Conservation (phyloP, 495 filamentous ascomycete genomes). For the Penicillium paxilli region DNA sequence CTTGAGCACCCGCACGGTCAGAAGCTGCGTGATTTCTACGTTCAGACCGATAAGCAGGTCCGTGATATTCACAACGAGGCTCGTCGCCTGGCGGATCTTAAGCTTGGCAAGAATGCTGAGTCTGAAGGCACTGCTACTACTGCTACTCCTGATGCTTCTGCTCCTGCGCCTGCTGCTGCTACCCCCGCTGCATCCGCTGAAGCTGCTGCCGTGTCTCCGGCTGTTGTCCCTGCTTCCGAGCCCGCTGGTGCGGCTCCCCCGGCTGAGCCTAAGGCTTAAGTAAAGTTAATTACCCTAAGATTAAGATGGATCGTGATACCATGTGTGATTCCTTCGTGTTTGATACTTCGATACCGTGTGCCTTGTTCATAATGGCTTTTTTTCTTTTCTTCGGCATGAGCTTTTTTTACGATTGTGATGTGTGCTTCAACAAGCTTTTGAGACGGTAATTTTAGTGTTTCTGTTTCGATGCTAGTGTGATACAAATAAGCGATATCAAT, state of each 20-base stretch:
- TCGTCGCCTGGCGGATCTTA: conserved; percentile 79
- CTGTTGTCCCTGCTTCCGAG: conserved; percentile 15
- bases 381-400: conserved; percentile 8
- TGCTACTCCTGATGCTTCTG: conserved; percentile 23
- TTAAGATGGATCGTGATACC: not conserved
- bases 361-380: not conserved
- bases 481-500: not conserved
- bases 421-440: too few species aligned
- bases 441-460: too few species aligned
- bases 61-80: conserved; percentile 92
- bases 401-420: conserved; percentile 19
- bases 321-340: conserved; percentile 4
- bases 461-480: too few species aligned
- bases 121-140: conserved; percentile 39
- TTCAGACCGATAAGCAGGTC: conserved; percentile 76
- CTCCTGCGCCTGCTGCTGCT: conserved; percentile 14
- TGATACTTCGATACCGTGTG: conserved; percentile 1
- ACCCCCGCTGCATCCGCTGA: conserved; percentile 5
- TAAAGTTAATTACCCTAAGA: too few species aligned
- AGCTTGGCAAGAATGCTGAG: conserved; percentile 62
- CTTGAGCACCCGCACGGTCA: conserved; percentile 80
- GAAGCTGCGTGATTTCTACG: conserved; percentile 84
- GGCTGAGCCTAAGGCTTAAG: conserved; percentile 31
- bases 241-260: conserved; percentile 26
- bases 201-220: conserved; percentile 13